A percentile compares a stretch with the other conserved stretches of the same genome.
phyloP scores from a whole-genome alignment of 352 stramenopile genomes.

The Saprolegnia parasitica region DNA sequence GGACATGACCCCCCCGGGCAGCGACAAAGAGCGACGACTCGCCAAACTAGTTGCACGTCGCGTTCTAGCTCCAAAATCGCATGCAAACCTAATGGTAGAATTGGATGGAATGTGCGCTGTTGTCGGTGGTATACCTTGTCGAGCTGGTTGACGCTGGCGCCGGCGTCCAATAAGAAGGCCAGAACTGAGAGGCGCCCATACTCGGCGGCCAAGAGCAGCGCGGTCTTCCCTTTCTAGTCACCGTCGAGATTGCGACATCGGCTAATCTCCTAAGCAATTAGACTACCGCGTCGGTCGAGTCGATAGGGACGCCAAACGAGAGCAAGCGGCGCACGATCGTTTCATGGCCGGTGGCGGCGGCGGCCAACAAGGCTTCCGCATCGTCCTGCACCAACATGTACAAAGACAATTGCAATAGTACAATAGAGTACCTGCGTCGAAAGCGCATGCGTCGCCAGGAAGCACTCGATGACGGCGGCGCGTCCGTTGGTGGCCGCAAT shows the following conservation, averaged over 20 bases:
- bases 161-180: neutral
- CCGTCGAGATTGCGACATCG: neutral
- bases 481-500: neutral
- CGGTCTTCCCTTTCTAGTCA: neutral
- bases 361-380: neutral
- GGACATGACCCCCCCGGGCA: neutral
- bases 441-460: neutral
- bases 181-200: neutral
- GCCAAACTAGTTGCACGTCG: slow-evolving; percentile 1
- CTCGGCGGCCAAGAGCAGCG: neutral
- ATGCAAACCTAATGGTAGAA: neutral
- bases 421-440: neutral
- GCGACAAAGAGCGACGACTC: slow-evolving; percentile 4
- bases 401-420: neutral
- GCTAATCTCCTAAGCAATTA: neutral
- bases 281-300: neutral
- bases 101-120: neutral
- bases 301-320: neutral
- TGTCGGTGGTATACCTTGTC: neutral
- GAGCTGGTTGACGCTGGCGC: neutral
- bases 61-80: neutral
- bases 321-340: neutral
- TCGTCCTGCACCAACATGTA: neutral
- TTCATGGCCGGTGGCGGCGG: neutral
- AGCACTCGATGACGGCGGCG: neutral